Base-by-base conservation (phyloP, 106 monocot species). In the Allium sativum region DNA sequence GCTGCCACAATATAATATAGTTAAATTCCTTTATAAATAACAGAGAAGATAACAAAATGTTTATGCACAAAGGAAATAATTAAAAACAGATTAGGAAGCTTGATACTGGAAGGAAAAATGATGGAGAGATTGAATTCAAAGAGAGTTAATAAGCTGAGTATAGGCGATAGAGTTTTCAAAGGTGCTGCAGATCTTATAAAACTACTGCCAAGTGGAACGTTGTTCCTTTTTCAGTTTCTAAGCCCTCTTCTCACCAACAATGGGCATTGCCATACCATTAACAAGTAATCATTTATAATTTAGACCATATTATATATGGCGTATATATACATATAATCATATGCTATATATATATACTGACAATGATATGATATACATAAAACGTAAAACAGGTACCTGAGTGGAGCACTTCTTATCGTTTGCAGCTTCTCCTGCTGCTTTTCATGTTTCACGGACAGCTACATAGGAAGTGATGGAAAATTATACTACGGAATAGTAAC, bases 361-460 rank as follows among this genome's bases (percentile, higher is more conserved):
- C 31, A 3, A 5, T 31, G 31, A 31, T 31, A 31, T 31, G 31
- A 31, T 31, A 31, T 31, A 31, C 1, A 31, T 31, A 31, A 31
- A 31, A 55, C 18, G 9, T 55, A 50, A 12, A 12, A 75, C 75
- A 72, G 58, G 52, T 66, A 45, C 66, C 42, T 78, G 18, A 70
- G 68, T 40, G 69, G 57, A n/a, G 69, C 58, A 1, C 72, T 84
- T 59, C 65, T 81, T 57, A 12, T 44, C 42, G 7, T 70, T 21
- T 81, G 69, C 42, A 59, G 76, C 56, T 69, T 84, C 76, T 70
- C 60, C 18, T 88, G 88, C 68, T 48, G 61, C 68, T 81, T 78
- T 81, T 68, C 77, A 6, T 70, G 66, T 59, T 84, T 88, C 76
- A 89, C 89, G 12, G 89, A 89, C 65, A 89, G 89, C 69, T 89